Percentiles rank a stretch among this genome's conserved stretches.
Conservation (phyloP, 331 rosid species). For the Arachis monticola region DNA sequence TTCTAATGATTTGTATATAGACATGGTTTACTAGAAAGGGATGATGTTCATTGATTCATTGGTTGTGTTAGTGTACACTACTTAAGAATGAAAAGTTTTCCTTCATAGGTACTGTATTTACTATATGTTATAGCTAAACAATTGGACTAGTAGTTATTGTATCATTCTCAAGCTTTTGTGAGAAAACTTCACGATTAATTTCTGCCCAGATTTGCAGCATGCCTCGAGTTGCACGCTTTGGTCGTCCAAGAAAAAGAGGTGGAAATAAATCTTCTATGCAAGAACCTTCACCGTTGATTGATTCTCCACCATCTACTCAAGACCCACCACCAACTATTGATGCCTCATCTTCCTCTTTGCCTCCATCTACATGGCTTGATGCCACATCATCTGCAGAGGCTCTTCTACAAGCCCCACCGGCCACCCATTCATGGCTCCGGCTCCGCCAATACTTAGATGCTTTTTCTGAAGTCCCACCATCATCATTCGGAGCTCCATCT, state of each 20-base stretch:
- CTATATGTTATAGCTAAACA: neutral
- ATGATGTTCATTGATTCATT: neutral
- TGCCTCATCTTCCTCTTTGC: neutral
- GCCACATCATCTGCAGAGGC: neutral
- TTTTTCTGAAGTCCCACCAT: neutral
- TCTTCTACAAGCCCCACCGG: neutral
- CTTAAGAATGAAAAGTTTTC: neutral
- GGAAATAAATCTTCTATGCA: neutral
- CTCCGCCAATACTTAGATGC: neutral
- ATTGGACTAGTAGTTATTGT: neutral
- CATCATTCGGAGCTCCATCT: neutral
- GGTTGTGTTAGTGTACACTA: neutral
- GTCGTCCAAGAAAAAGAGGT: neutral
- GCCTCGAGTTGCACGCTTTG: neutral
- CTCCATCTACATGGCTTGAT: neutral
- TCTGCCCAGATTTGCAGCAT: neutral
- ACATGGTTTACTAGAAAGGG: neutral
- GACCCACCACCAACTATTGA: neutral
- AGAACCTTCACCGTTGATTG: neutral
- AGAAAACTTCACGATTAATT: neutral
- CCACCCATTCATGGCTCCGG: neutral
- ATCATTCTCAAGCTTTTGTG: neutral
- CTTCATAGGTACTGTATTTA: neutral
- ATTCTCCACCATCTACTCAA: neutral
- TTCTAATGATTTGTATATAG: constrained; percentile 20